Evolutionary conservation across 1,139 yeast species (phyloP).

Genomic region (Yamadazyma epiphylla): DNA sequence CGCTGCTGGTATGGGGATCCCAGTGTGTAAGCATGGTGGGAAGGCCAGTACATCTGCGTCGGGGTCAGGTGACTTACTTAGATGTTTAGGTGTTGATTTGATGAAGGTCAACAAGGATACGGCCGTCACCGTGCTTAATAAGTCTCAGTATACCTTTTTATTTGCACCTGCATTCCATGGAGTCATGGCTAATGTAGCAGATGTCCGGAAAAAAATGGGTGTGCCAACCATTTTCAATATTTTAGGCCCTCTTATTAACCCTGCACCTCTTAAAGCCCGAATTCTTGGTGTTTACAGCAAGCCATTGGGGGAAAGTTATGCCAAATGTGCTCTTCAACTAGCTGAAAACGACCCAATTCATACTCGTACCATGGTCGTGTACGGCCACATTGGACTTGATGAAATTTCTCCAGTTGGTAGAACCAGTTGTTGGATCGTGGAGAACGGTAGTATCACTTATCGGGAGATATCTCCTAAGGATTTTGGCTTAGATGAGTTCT

Average conservation of each 20-base stretch:
- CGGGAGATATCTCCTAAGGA: slow-evolving; percentile 55
- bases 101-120: slow-evolving; percentile 61
- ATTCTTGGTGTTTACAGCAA: slow-evolving; percentile 87
- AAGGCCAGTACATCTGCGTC: slow-evolving; percentile 91
- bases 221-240: slow-evolving; percentile 92
- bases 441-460: slow-evolving; percentile 36
- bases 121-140: slow-evolving; percentile 58
- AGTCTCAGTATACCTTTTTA: slow-evolving; percentile 65
- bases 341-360: slow-evolving; percentile 40
- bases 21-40: slow-evolving; percentile 91
- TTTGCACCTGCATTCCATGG: slow-evolving; percentile 94
- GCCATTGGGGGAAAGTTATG: slow-evolving; percentile 75
- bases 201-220: slow-evolving; percentile 71
- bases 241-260: slow-evolving; percentile 89
- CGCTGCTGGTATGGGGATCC: slow-evolving; percentile 84
- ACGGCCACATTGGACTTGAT: slow-evolving; percentile 87
- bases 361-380: slow-evolving; percentile 76
- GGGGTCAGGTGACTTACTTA: slow-evolving; percentile 88
- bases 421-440: slow-evolving; percentile 76
- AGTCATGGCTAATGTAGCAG: slow-evolving; percentile 84
- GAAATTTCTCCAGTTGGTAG: slow-evolving; percentile 88
- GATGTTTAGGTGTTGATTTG: slow-evolving; percentile 72
- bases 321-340: slow-evolving; percentile 67
- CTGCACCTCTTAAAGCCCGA: slow-evolving; percentile 78
- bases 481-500: slow-evolving; percentile 78